Evolutionary conservation across 2,329 filamentous ascomycete genomes (phyloP), one percentile per base, ranked within the genome.

Genomic region (Fusarium sp.): DNA sequence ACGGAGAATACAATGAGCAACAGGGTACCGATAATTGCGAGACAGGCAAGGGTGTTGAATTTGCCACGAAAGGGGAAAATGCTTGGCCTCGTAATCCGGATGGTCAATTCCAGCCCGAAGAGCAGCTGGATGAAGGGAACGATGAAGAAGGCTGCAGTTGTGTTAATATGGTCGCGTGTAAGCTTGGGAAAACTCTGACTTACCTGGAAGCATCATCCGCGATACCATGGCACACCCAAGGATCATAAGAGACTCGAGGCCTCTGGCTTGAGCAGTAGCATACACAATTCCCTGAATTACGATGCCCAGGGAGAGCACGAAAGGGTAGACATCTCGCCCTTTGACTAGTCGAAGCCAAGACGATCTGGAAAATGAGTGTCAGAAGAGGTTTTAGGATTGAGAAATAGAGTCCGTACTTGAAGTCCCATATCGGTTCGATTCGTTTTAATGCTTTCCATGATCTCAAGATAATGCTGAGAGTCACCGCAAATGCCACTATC

Each of bases 121-220:
- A 91, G 83, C 21, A 92, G 74, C 69, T 92, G 90, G 31, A 89
- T 85, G 66, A 86, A 91, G 26, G 90, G 90, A 11, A 89, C 85
- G 53, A 92, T 83, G 72, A 92, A 92, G 35, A 92, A 83, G 10
- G 88, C 91, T 35, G 26, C 5, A 4, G 12, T 6, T 15, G 18
- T 33, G 50, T 80, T 72, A 81, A 79, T 26, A 42, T 16, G 33
- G 41, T 18, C 23, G 44, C 12, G 13, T 20, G 18, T 18, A 38
- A 53, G 16, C n/a, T 9, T 31, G 21, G 15, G 18, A 11, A 24
- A 24, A 24, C 6, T 24, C 21, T 7, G 24, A 56, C 81, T 58
- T 81, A 89, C 88, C 86, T 74, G 88, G 87, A 70, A 89, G 83
- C 84, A 89, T 85, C 33, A 88, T 79, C 71, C 89, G 85, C 8